phyloP scores from a whole-genome alignment of 495 filamentous ascomycete species.

The Aspergillus bridgeri region DNA sequence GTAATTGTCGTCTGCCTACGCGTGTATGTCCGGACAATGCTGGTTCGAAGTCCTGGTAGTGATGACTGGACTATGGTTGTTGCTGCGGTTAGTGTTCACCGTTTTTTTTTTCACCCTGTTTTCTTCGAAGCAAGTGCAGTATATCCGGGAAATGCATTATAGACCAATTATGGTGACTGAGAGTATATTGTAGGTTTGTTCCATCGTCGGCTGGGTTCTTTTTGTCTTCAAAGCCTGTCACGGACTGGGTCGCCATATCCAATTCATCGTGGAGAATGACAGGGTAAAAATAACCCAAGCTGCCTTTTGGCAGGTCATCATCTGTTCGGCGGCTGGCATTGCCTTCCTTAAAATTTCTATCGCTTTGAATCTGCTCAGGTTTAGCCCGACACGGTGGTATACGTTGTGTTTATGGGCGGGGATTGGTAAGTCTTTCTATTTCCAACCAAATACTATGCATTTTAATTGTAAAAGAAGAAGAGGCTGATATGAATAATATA shows the following conservation, averaged over 20 bases:
- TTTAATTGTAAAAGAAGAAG: too few species aligned
- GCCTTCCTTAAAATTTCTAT: conserved; percentile 5
- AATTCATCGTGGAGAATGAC: not conserved
- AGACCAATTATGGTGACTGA: too few species aligned
- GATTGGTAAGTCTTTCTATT: conserved; percentile 2
- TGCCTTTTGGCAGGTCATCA: conserved; percentile 4
- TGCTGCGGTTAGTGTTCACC: not conserved
- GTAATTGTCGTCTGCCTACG: not conserved
- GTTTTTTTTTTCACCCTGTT: not conserved
- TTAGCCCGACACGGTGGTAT: conserved; percentile 4
- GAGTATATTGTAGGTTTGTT: conserved; percentile 5
- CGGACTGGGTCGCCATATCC: conserved; percentile 3
- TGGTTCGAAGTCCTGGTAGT: not conserved
- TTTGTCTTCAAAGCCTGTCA: conserved; percentile 5
- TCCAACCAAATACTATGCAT: too few species aligned
- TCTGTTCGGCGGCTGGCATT: conserved; percentile 1
- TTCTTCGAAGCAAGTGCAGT: not conserved
- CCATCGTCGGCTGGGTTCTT: conserved; percentile 3
- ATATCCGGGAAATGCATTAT: too few species aligned
- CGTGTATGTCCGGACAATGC: not conserved
- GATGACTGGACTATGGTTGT: conserved; percentile 6
- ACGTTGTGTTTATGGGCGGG: not conserved
- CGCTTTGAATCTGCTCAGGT: not conserved
- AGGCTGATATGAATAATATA: too few species aligned
- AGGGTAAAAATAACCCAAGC: not conserved